These are phyloP conservation scores for Cucumis melo DNA, from an alignment of 306 rosid genomes.

Conservation along the genomic window DNA sequence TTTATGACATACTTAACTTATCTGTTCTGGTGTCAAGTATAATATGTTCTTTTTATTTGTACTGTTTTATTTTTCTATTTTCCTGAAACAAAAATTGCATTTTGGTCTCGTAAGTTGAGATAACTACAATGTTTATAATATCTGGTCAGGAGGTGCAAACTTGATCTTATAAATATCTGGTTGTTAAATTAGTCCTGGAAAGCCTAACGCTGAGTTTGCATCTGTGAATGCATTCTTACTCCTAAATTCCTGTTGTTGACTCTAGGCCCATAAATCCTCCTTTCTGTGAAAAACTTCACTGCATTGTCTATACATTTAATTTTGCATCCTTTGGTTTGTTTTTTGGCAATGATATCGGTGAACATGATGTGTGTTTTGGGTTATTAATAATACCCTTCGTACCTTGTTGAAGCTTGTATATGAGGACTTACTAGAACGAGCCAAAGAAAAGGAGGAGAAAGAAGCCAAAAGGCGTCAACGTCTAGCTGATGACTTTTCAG, in stretches of 20 bases:
- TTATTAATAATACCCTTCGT: conserved; percentile 1
- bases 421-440: conserved; percentile 80
- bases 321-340: background rate
- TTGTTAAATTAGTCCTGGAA: background rate
- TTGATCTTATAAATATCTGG: background rate
- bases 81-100: background rate
- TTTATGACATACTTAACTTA: background rate
- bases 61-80: background rate
- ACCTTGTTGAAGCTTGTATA: conserved; percentile 50
- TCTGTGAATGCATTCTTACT: background rate
- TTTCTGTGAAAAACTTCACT: background rate
- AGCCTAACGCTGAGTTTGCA: background rate
- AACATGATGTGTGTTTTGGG: conserved; percentile 9
- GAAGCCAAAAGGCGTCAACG: conserved; percentile 98
- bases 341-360: background rate
- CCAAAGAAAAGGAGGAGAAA: conserved; percentile 93
- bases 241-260: background rate
- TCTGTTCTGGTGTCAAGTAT: background rate
- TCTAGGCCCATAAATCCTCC: background rate
- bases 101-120: background rate
- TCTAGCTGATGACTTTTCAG: conserved; percentile 76
- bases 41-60: background rate
- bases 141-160: background rate
- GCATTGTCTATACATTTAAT: conserved; percentile 1
- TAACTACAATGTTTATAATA: background rate